phyloP scores from a whole-genome alignment of 495 filamentous ascomycete species.

The Hyaloscypha hepaticicola region DNA sequence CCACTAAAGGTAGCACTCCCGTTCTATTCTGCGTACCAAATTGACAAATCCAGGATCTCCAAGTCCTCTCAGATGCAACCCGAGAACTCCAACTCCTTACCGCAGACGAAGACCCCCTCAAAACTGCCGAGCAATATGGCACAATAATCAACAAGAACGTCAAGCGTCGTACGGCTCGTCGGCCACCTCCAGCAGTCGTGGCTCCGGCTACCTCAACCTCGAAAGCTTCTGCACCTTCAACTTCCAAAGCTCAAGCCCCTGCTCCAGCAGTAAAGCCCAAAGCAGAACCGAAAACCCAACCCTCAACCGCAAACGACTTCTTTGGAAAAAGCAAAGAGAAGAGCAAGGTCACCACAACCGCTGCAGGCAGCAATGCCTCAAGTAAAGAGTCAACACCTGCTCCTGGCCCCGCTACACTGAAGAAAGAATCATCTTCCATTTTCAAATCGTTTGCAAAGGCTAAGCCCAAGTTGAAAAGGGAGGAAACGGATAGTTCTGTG shows the following conservation, averaged over 20 bases:
- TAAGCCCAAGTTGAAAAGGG: constrained; percentile 61
- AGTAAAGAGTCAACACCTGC: constrained; percentile 36
- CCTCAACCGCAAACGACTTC: constrained; percentile 31
- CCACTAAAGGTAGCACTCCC: constrained; percentile 54
- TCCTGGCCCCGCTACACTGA: constrained; percentile 41
- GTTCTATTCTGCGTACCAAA: neutral
- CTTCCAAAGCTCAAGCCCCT: constrained; percentile 21
- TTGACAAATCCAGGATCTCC: constrained; percentile 55
- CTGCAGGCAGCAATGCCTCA: constrained; percentile 22
- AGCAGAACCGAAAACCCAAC: constrained; percentile 32
- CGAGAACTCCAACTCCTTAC: constrained; percentile 55
- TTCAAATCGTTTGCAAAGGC: constrained; percentile 85
- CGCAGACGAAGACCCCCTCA: constrained; percentile 61
- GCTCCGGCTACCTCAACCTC: constrained; percentile 21
- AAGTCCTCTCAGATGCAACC: constrained; percentile 67
- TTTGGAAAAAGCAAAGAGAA: constrained; percentile 34
- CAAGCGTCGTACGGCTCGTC: constrained; percentile 31
- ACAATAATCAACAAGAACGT: constrained; percentile 63
- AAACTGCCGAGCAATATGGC: constrained; percentile 60
- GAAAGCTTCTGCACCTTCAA: constrained; percentile 14
- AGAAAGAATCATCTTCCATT: constrained; percentile 64
- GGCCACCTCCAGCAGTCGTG: constrained; percentile 33
- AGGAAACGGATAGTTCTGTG: constrained; percentile 44
- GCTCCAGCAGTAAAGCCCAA: constrained; percentile 3
- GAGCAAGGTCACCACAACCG: constrained; percentile 21